Conservation (phyloP, 2,329 filamentous ascomycete species). For the Coniochaeta ligniaria region DNA sequence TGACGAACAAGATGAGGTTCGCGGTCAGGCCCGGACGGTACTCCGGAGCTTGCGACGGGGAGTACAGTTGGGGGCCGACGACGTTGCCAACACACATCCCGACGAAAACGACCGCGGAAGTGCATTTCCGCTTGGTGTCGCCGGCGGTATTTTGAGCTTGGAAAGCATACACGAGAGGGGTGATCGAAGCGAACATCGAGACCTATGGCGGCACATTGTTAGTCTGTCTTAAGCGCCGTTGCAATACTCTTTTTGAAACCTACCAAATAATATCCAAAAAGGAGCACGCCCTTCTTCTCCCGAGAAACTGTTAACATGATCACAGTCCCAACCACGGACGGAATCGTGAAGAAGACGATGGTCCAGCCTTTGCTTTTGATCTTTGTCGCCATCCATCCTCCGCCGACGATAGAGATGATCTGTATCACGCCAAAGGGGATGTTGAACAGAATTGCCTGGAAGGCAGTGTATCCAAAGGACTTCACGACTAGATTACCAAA, state of each 20-base stretch:
- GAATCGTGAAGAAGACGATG: conserved; percentile 44
- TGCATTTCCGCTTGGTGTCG: conserved; percentile 61
- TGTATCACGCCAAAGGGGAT: conserved; percentile 50
- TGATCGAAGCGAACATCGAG: conserved; percentile 49
- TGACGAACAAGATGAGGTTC: conserved; percentile 52
- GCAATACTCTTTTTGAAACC: too few relatives aligned
- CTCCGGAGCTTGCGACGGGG: conserved; percentile 47
- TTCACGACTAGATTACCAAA: conserved; percentile 46
- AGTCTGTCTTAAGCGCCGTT: too few relatives aligned
- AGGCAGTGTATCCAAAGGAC: conserved; percentile 42
- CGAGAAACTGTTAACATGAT: conserved; percentile 47
- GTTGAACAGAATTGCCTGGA: conserved; percentile 45
- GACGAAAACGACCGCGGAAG: conserved; percentile 52
- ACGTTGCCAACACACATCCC: conserved; percentile 53
- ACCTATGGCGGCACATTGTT: neutral
- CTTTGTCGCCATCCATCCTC: conserved; percentile 46
- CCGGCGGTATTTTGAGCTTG: conserved; percentile 53
- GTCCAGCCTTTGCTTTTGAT: conserved; percentile 49
- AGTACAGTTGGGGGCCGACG: conserved; percentile 51
- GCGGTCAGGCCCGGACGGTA: conserved; percentile 51
- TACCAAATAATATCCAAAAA: conserved; percentile 53
- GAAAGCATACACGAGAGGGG: conserved; percentile 51
- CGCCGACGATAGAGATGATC: conserved; percentile 46
- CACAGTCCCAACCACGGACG: conserved; percentile 47
- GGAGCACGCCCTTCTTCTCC: conserved; percentile 41